Evolutionary conservation across 805 yeast genomes (phyloP).

Genomic region (Candida mattraensis): DNA sequence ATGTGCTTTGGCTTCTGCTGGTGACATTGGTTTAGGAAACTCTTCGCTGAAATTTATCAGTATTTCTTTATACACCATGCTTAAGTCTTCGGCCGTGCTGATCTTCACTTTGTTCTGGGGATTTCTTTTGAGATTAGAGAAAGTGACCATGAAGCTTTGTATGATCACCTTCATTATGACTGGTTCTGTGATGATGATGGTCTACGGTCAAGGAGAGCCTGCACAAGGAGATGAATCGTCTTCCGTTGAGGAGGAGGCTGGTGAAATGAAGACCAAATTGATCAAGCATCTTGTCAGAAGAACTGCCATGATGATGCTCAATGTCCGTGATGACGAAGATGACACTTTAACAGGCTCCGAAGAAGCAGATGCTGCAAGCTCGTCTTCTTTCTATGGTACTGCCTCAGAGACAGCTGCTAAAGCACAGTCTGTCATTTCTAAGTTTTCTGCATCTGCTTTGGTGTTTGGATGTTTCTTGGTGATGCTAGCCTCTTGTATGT

Average conservation of each 20-base stretch:
- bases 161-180: slow-evolving; percentile 74
- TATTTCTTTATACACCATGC: slow-evolving; percentile 81
- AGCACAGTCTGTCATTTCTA: slow-evolving; percentile 10
- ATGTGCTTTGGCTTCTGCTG: slow-evolving; percentile 82
- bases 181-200: slow-evolving; percentile 85
- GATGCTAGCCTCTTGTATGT: slow-evolving; percentile 67
- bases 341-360: not conserved
- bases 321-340: slow-evolving; percentile 12
- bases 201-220: slow-evolving; percentile 38
- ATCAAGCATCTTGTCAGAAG: slow-evolving; percentile 19
- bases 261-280: slow-evolving; percentile 19
- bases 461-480: slow-evolving; percentile 70
- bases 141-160: slow-evolving; percentile 60
- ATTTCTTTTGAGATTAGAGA: slow-evolving; percentile 70
- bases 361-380: not conserved
- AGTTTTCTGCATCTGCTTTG: slow-evolving; percentile 15
- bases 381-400: slow-evolving; percentile 1
- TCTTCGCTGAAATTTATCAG: slow-evolving; percentile 74
- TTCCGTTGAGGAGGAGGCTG: slow-evolving; percentile 21
- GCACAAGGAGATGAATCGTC: slow-evolving; percentile 7
- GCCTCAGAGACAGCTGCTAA: slow-evolving; percentile 11
- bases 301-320: slow-evolving; percentile 13
- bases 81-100: slow-evolving; percentile 73
- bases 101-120: slow-evolving; percentile 87
- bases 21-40: slow-evolving; percentile 89